Evolutionary conservation across 2,329 filamentous ascomycete genomes (phyloP), one percentile per base, ranked within the genome.

Genomic region (Remersonia thermophila): DNA sequence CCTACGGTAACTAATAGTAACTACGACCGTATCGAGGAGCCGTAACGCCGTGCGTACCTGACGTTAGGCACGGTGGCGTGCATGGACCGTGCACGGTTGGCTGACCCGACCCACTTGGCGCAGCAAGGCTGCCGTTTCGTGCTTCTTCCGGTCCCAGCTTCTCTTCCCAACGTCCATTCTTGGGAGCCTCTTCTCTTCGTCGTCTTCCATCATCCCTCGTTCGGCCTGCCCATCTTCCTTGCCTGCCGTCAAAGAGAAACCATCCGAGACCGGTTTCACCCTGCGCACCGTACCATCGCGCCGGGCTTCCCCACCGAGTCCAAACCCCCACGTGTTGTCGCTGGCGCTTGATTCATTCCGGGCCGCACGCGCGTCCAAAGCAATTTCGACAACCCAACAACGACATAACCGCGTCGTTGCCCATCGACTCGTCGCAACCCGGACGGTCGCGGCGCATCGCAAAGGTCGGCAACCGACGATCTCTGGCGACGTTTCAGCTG

Each of bases 141-240:
- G 33, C 8, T 35, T 43, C 41, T 43, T 39, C 30, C 38, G 31
- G 50, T 53, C 53, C 51, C 50, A 51, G 41, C 38, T 37, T 48
- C 48, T 50, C 41, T 42, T 47, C 36, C 45, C 20, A 23, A 23
- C 20, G 20, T 23, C 48, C 39, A 34, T 36, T 40, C 37, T 46
- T 38, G 47, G 43, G 50, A 50, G 51, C 47, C 41, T 43, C 46
- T 41, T 45, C 51, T 48, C 51, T 45, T 53, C 46, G 45, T 30
- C 38, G 31, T 28, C 33, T 33, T 29, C 40, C 40, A 40, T 45
- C 40, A 15, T 38, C 30, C 41, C 42, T 41, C 37, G 9, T 42
- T 36, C 25, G 30, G 27, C 34, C 29, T 28, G 30, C 17, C 31
- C 31, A 31, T 28, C n/a, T 35, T 23, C 20, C 17, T 36, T 12